A percentile compares a stretch with the other conserved stretches of the same genome.
Conservation (phyloP, 306 rosid species). For the Lotus japonicus region DNA sequence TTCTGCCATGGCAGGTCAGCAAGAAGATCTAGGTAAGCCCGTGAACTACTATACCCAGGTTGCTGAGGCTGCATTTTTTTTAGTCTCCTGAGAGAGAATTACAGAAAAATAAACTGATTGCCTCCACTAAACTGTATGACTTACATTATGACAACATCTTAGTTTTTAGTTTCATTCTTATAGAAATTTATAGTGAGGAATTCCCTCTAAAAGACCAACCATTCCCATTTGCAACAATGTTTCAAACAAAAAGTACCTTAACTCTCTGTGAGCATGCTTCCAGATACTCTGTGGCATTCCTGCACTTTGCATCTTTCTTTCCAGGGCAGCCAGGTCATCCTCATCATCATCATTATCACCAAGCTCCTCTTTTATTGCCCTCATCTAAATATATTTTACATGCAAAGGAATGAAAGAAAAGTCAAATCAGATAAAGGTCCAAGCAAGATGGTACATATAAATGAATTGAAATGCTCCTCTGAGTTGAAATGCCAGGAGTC, state of each 20-base stretch:
- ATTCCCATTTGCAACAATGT: neutral
- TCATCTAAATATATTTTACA: constrained; percentile 57
- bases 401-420: constrained; percentile 12
- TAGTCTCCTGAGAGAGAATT: constrained; percentile 63
- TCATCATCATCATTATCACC: constrained; percentile 97
- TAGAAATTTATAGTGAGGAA: neutral
- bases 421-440: constrained; percentile 6
- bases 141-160: neutral
- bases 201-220: neutral
- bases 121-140: constrained; percentile 1
- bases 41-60: constrained; percentile 92
- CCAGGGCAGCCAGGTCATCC: constrained; percentile 82
- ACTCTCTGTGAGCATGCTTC: constrained; percentile 91
- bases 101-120: constrained; percentile 2
- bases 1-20: constrained; percentile 96
- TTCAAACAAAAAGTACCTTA: constrained; percentile 48
- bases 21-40: constrained; percentile 91
- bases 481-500: constrained; percentile 7
- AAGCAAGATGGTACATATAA: neutral
- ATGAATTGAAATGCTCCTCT: constrained; percentile 3
- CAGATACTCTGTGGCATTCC: constrained; percentile 93
- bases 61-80: constrained; percentile 99
- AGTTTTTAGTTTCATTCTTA: neutral
- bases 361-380: constrained; percentile 99
- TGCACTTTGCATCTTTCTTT: constrained; percentile 95